Base-by-base conservation (phyloP, 345 rosid species). In the Viola odorata region DNA sequence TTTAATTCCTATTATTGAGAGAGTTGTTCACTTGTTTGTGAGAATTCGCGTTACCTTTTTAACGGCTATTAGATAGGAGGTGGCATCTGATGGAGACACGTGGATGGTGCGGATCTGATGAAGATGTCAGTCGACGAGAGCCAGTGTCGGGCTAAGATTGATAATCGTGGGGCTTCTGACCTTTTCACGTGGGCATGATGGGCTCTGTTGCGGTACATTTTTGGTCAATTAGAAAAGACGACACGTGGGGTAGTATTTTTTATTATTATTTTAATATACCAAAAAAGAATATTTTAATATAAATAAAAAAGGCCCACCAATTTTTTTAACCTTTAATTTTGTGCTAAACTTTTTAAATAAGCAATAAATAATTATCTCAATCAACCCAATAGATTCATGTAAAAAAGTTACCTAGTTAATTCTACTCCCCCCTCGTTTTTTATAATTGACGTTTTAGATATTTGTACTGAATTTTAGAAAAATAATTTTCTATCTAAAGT, bases 141-240 rank as follows among this genome's bases (percentile, higher is more conserved):
- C 14, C 16, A 0, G 41, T 45, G 62, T 45, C 50, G 48, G 58
- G 61, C 59, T 14, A 17, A 12, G 17, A 12, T 45, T 37, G 55
- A 45, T 45, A 23, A 51, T 32, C 7, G 42, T 42, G 49, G 57
- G 66, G 10, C 39, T 63, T 64, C 68, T 64, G 68, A 58, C 50
- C 47, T 37, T 60, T 49, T 71, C 75, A 71, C 75, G 70, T 71
- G 75, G 58, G 36, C 12, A 42, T 55, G 37, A 65, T 60, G 53
- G 75, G 66, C 36, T 55, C 32, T 23, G 32, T 23, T 23, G 32
- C 32, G 32, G 32, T 23, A 23, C 32, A 23, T 23, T 23, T 23
- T 23, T n/a, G n/a, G n/a, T n/a, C n/a, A n/a, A n/a, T n/a, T n/a
- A n/a, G n/a, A n/a, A n/a, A n/a, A n/a, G n/a, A n/a, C n/a, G n/a